Evolutionary conservation across 2,329 filamentous ascomycete genomes (phyloP).

Genomic region (Penicillium griseofulvum): DNA sequence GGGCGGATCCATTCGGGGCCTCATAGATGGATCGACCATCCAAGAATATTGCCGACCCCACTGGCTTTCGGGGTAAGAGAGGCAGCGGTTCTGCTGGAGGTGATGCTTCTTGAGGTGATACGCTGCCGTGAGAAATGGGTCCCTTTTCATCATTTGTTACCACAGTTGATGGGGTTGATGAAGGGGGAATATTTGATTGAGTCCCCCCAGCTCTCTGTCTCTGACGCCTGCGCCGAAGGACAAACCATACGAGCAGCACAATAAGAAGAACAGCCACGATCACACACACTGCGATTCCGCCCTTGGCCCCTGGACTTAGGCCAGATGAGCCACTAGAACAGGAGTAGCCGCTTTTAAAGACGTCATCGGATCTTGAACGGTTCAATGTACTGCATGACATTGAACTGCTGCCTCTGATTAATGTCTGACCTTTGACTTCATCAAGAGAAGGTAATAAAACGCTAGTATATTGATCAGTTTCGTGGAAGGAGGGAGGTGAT

Average conservation of each 20-base stretch:
- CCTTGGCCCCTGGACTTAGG: slow-evolving; percentile 29
- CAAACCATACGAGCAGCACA: slow-evolving; percentile 17
- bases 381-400: slow-evolving; percentile 26
- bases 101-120: neutral
- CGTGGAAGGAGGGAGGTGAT: neutral
- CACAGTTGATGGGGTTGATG: neutral
- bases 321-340: slow-evolving; percentile 16
- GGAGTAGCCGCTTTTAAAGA: slow-evolving; percentile 19
- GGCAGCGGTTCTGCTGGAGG: neutral
- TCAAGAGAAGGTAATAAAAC: slow-evolving; percentile 26
- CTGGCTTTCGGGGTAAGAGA: slow-evolving; percentile 15
- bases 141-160: slow-evolving; percentile 7
- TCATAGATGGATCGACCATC: slow-evolving; percentile 21
- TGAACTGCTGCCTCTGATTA: slow-evolving; percentile 19
- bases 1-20: slow-evolving; percentile 8
- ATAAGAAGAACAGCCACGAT: slow-evolving; percentile 34
- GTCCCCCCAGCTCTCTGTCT: neutral
- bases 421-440: slow-evolving; percentile 21
- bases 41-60: slow-evolving; percentile 11
- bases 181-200: neutral
- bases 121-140: neutral
- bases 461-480: slow-evolving; percentile 8
- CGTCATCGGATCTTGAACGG: slow-evolving; percentile 9
- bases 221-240: slow-evolving; percentile 15
- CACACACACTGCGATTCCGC: slow-evolving; percentile 39